Evolutionary conservation across 441 rosid species (phyloP), one percentile per base, ranked within the genome.

Genomic region (Metrosideros polymorpha): DNA sequence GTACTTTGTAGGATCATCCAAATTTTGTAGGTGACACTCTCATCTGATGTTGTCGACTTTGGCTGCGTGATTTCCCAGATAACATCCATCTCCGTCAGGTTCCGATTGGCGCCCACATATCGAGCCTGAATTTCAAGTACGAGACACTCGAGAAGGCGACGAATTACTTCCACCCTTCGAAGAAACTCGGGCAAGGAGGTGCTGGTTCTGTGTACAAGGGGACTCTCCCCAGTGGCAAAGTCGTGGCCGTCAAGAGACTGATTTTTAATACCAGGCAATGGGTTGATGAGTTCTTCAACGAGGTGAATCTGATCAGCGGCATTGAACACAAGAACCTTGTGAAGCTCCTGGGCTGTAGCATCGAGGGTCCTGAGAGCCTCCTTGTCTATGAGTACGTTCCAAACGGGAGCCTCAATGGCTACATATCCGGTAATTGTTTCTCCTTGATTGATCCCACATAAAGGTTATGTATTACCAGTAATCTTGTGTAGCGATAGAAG

Each of bases 301-400:
- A 96, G 88, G 98, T 95, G 50, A 95, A 94, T 86, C 90, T 95
- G 32, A 94, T 95, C 83, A 94, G 95, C 83, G 93, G 92, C 85
- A 92, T 96, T 71, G 91, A 94, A 45, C 99, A 96, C 91, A 94
- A 94, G 91, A 96, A 96, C 85, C 94, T 96, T 3, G 97, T 96
- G 43, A 90, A 90, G 91, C 94, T 96, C 13, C 88, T 95, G 27
- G 99, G 99, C 25, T 95, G 97, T 75, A 96, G 99, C 92, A 95
- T 95, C 76, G 99, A 96, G 91, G 99, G 99, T 63, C 99, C 99
- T 0, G 99, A 96, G 91, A 94, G 98, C 83, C 95, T 96, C 83
- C 92, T 96, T 88, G 98, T 95, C 79, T 96, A 96, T 25, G 98
- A 96, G 90, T 94, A 92, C 86, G 91, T 93, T 13, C 91, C 91